Conservation (phyloP, 495 filamentous ascomycete genomes). For the Neurospora africana region DNA sequence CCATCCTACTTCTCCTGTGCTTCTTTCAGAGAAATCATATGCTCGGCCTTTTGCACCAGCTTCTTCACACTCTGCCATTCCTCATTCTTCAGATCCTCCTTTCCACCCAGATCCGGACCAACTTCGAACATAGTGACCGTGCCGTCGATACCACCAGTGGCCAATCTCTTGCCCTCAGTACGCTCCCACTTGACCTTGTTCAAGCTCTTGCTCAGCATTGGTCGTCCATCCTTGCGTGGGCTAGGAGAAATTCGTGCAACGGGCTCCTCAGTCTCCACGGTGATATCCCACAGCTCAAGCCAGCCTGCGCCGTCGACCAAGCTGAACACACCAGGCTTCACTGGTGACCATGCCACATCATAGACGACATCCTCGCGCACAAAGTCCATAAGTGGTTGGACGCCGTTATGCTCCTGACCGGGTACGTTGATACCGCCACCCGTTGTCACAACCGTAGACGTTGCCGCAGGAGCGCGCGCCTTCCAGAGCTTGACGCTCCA, state of each 20-base stretch:
- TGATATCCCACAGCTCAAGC: conserved; percentile 92
- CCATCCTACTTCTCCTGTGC: not conserved
- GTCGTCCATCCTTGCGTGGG: conserved; percentile 44
- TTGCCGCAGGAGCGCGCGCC: conserved; percentile 65
- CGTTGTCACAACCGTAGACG: conserved; percentile 31
- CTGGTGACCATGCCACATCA: conserved; percentile 86
- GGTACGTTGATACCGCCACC: not conserved
- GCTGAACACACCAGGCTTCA: conserved; percentile 85
- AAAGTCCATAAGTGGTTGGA: conserved; percentile 75
- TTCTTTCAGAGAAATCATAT: not conserved
- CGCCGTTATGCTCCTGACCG: conserved; percentile 8
- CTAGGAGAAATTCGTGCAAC: conserved; percentile 63
- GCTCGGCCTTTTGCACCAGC: conserved; percentile 59
- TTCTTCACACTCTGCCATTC: conserved; percentile 90
- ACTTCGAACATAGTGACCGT: conserved; percentile 90
- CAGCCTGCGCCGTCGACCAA: conserved; percentile 89
- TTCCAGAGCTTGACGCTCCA: conserved; percentile 98
- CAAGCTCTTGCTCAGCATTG: conserved; percentile 63
- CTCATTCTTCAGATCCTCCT: conserved; percentile 67
- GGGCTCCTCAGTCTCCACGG: conserved; percentile 83
- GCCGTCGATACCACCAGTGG: conserved; percentile 83
- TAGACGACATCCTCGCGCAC: conserved; percentile 92
- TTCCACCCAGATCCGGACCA: conserved; percentile 69
- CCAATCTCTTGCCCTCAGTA: conserved; percentile 73
- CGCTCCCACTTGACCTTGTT: conserved; percentile 93